Conservation (phyloP, 257 asterid species). For the Verbena officinalis region DNA sequence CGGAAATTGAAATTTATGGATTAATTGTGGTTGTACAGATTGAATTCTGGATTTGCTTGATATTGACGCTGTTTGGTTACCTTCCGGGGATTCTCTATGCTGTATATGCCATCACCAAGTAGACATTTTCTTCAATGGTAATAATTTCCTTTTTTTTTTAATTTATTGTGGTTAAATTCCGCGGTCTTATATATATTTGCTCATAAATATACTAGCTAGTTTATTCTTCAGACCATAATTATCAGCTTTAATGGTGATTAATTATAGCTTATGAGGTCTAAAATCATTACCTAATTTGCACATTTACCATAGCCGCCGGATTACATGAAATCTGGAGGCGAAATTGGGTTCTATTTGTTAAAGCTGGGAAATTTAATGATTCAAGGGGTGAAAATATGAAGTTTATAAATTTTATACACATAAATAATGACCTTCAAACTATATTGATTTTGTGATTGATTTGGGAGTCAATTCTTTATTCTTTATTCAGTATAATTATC, state of each 20-base stretch:
- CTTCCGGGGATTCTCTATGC: constrained; percentile 83
- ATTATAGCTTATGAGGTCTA: neutral
- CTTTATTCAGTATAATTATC: no score
- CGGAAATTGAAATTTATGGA: neutral
- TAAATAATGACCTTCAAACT: no score
- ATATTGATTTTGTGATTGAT: no score
- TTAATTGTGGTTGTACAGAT: constrained; percentile 36
- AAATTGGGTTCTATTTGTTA: no score
- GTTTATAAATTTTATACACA: no score
- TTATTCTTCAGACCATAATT: neutral
- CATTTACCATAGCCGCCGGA: neutral
- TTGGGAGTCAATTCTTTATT: no score
- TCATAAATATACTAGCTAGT: no score
- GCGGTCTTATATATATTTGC: neutral
- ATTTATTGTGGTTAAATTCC: neutral
- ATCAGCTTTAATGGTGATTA: neutral
- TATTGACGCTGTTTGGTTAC: constrained; percentile 74
- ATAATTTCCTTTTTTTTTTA: neutral
- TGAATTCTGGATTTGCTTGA: constrained; percentile 83
- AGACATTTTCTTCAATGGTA: constrained; percentile 23
- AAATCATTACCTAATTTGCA: neutral
- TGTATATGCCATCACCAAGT: constrained; percentile 70
- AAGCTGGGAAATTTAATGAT: no score
- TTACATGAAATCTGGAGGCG: no score
- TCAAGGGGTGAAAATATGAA: no score